Conservation (phyloP, 495 filamentous ascomycete species). For the Hypoxylon fuscum region DNA sequence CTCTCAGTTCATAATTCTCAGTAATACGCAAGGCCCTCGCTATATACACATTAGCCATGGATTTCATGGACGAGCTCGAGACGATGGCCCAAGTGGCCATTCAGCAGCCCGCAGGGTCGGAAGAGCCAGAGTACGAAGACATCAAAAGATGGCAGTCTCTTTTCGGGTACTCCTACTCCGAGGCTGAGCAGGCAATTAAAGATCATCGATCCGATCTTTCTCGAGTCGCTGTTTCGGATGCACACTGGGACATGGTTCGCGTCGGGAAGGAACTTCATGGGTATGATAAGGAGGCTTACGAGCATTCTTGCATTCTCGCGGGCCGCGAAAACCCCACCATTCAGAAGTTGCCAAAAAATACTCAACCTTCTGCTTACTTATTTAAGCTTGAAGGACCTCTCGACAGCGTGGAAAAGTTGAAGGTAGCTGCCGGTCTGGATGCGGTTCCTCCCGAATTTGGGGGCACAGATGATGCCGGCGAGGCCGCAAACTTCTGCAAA, state of each 20-base stretch:
- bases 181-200: not conserved
- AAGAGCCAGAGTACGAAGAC: no score
- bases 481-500: conserved; percentile 33
- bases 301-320: conserved; percentile 2
- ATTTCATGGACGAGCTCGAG: no score
- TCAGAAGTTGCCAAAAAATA: not conserved
- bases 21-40: no score
- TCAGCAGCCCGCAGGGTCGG: no score
- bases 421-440: not conserved
- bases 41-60: no score
- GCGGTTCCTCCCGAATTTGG: not conserved
- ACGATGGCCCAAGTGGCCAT: no score
- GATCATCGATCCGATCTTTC: not conserved
- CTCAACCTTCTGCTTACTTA: conserved; percentile 23
- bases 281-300: conserved; percentile 11
- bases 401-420: not conserved
- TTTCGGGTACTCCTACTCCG: not conserved
- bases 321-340: no score
- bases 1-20: no score
- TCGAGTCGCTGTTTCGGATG: not conserved
- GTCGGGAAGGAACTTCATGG: not conserved
- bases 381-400: conserved; percentile 42
- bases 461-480: conserved; percentile 28
- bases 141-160: not conserved
- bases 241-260: not conserved